These are phyloP conservation scores for Hondaea fermentalgiana DNA, from an alignment of 108 stramenopile genomes.

Conservation along the genomic window DNA sequence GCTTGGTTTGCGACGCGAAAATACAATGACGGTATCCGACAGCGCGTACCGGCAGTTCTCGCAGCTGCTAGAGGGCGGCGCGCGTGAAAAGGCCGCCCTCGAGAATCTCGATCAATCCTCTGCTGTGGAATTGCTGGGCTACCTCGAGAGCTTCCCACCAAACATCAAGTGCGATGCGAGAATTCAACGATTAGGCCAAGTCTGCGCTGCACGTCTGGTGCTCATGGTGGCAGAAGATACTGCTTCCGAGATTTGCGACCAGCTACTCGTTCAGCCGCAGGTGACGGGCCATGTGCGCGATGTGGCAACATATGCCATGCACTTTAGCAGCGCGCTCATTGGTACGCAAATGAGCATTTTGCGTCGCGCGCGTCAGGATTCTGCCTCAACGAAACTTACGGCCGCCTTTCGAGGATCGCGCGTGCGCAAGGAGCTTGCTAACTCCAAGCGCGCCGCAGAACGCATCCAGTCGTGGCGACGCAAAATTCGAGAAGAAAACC, in stretches of 20 bases:
- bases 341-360: neutral
- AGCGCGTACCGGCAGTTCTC: neutral
- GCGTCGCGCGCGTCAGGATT: neutral
- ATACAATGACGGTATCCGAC: neutral
- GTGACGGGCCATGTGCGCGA: slow-evolving; percentile 10
- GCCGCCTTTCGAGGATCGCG: neutral
- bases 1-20: neutral
- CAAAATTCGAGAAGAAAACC: neutral
- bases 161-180: neutral
- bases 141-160: neutral
- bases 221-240: neutral
- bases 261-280: neutral
- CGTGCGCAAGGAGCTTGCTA: neutral
- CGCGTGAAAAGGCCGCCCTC: neutral
- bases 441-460: neutral
- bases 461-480: slow-evolving; percentile 15
- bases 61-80: neutral
- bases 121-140: neutral
- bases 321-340: neutral
- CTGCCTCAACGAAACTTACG: neutral
- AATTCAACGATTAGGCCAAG: neutral
- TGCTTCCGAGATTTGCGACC: neutral
- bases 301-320: neutral
- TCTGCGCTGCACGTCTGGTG: neutral
- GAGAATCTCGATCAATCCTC: neutral